phyloP scores from a whole-genome alignment of 441 rosid species.

The Arabidopsis lyrata region DNA sequence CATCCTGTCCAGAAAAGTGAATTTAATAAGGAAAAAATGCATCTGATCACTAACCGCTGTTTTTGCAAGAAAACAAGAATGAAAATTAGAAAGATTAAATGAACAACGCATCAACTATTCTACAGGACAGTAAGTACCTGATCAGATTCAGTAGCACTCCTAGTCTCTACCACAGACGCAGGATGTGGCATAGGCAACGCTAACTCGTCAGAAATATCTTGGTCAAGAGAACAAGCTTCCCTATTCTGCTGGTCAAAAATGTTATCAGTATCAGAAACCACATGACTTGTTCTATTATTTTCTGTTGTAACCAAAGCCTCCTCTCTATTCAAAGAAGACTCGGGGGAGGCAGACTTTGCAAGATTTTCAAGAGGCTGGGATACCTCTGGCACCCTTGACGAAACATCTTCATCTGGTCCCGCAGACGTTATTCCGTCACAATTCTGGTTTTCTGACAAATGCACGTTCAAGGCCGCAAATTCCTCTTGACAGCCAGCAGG shows the following conservation, averaged over 20 bases:
- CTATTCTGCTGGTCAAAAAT: conserved; percentile 42
- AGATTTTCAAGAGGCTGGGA: conserved; percentile 36
- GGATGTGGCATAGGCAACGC: conserved; percentile 41
- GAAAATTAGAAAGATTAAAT: conserved; percentile 21
- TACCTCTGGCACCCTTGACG: conserved; percentile 43
- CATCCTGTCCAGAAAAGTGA: conserved; percentile 40
- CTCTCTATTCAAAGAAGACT: conserved; percentile 40
- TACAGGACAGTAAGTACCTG: conserved; percentile 43
- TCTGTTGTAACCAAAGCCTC: conserved; percentile 39
- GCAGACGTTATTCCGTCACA: conserved; percentile 35
- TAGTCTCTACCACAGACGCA: conserved; percentile 39
- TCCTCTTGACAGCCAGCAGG: conserved; percentile 41
- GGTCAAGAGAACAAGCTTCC: conserved; percentile 35
- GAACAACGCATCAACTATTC: conserved; percentile 15
- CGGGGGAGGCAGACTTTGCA: conserved; percentile 34
- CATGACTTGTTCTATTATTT: conserved; percentile 28
- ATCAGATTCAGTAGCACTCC: conserved; percentile 41
- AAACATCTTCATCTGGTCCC: conserved; percentile 42
- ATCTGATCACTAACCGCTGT: conserved; percentile 1
- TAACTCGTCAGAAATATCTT: conserved; percentile 37
- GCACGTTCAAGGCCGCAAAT: conserved; percentile 24
- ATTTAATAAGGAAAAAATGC: conserved; percentile 20
- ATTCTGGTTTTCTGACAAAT: conserved; percentile 36
- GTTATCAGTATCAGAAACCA: conserved; percentile 23
- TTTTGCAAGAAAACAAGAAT: conserved; percentile 26